phyloP scores from a whole-genome alignment of 2,329 filamentous ascomycete genomes.

The Aspergillus bombycis region DNA sequence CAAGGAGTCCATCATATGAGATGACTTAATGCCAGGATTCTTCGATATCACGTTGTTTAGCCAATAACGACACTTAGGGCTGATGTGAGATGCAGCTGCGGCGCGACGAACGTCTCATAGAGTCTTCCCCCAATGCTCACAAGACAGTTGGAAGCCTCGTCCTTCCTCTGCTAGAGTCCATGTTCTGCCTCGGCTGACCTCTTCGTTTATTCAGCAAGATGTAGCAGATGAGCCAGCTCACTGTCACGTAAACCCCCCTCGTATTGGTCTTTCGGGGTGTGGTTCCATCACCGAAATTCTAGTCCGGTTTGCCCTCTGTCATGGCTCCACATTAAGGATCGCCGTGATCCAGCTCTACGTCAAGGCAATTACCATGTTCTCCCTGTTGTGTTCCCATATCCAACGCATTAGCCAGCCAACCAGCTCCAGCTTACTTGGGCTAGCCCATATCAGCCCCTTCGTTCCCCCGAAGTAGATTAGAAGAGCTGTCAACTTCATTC shows the following conservation, averaged over 20 bases:
- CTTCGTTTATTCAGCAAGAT: background rate
- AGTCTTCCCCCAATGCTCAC: too few species aligned
- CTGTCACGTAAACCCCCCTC: background rate
- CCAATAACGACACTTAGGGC: background rate
- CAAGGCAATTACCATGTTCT: constrained; percentile 8
- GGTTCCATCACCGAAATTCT: background rate
- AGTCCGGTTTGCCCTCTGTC: background rate
- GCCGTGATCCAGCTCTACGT: constrained; percentile 12
- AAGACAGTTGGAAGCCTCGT: background rate
- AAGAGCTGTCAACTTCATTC: constrained; percentile 45
- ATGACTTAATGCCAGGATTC: background rate
- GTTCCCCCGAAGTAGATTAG: constrained; percentile 11
- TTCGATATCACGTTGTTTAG: background rate
- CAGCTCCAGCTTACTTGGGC: background rate
- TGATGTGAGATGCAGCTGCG: background rate
- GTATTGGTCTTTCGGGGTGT: background rate
- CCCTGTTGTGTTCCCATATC: background rate
- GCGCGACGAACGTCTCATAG: background rate
- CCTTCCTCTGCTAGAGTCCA: background rate
- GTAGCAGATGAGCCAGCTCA: background rate
- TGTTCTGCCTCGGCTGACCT: background rate
- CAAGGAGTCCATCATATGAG: background rate
- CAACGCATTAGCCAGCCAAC: background rate
- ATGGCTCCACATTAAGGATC: constrained; percentile 11
- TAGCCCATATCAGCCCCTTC: constrained; percentile 3